These are phyloP conservation scores for Arbutus unedo DNA, from an alignment of 148 eudicot species.

Conservation along the genomic window DNA sequence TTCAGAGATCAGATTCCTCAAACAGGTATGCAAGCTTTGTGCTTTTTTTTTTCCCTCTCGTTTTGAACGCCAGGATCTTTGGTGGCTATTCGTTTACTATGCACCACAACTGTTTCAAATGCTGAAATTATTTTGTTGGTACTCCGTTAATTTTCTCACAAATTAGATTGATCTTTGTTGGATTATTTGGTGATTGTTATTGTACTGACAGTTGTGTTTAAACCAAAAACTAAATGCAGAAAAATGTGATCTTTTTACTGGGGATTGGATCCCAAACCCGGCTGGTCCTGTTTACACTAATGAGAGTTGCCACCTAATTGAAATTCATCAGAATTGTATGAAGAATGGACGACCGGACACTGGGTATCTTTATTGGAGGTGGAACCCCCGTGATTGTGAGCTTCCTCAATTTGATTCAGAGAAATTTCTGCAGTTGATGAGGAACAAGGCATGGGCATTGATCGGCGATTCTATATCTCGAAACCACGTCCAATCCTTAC, in stretches of 20 bases:
- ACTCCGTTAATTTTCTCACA: background rate
- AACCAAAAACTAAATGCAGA: conserved; percentile 22
- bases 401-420: conserved; percentile 44
- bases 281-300: conserved; percentile 55
- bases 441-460: conserved; percentile 53
- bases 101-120: background rate
- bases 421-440: conserved; percentile 49
- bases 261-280: conserved; percentile 58
- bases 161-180: conserved; percentile 9
- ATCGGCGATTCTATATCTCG: conserved; percentile 68
- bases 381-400: conserved; percentile 55
- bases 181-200: background rate
- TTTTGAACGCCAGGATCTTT: background rate
- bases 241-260: conserved; percentile 51
- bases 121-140: background rate
- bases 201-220: background rate
- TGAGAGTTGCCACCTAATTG: conserved; percentile 49
- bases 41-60: background rate
- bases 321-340: conserved; percentile 59
- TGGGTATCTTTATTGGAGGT: conserved; percentile 62
- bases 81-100: background rate
- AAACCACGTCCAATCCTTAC: conserved; percentile 59
- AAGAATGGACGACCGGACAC: conserved; percentile 70
- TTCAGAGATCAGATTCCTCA: conserved; percentile 16
- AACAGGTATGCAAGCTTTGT: conserved; percentile 6